phyloP scores from a whole-genome alignment of 345 rosid genomes.

The Salix caprea region DNA sequence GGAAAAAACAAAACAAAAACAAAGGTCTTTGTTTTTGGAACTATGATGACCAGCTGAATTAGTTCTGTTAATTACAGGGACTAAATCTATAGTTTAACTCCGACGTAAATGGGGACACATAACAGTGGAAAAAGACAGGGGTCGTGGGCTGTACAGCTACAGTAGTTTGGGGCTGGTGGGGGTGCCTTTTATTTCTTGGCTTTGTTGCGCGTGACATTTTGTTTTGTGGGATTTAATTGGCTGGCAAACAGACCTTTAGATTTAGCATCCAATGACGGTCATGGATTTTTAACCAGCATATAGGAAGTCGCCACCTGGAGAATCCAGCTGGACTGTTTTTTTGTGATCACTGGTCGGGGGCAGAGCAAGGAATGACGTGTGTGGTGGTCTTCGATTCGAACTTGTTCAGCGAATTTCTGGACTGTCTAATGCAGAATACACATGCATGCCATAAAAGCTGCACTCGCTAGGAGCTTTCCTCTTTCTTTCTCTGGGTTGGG shows the following conservation, averaged over 20 bases:
- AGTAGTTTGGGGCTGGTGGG: not conserved
- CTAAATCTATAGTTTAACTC: too few species aligned
- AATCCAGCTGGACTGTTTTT: slow-evolving; percentile 1
- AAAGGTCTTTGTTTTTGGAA: too few species aligned
- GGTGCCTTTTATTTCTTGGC: not conserved
- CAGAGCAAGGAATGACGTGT: not conserved
- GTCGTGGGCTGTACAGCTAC: not conserved
- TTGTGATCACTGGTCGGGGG: not conserved
- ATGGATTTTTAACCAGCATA: not conserved
- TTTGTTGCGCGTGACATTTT: not conserved
- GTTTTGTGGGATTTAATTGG: not conserved
- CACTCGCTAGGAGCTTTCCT: not conserved
- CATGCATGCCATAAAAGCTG: not conserved
- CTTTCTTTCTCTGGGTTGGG: too few species aligned
- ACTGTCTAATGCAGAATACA: not conserved
- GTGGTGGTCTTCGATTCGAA: not conserved
- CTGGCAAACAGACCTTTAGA: not conserved
- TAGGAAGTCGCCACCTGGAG: not conserved
- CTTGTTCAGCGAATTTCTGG: not conserved
- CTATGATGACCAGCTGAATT: not conserved
- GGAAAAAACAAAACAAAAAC: too few species aligned
- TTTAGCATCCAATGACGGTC: slow-evolving; percentile 13
- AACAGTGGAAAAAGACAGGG: not conserved
- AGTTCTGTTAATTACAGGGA: not conserved
- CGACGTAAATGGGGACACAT: too few species aligned